Base-by-base conservation (phyloP, 305 asterid genomes). In the Fraxinus latifolia region DNA sequence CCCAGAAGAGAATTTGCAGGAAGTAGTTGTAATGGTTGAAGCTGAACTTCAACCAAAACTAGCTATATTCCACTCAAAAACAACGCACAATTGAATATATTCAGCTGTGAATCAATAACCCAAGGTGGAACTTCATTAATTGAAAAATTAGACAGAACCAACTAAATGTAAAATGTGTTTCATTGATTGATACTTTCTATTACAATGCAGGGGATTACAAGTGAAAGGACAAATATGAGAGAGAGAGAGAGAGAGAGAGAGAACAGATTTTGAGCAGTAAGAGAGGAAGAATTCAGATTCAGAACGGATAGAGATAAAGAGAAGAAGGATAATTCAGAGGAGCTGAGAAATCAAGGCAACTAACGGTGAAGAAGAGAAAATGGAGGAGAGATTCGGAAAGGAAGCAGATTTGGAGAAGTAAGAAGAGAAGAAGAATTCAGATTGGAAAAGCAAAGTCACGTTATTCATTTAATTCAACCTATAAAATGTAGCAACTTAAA, bases 1-100 rank as follows among this genome's bases (percentile, higher is more conserved):
- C 29, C 29, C 29, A 27, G 87, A 73, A 77, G 92, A 88, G 50
- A 86, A 11, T 78, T 67, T 96, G 6, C 87, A 87, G 76, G 91
- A 91, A 65, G 68, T 91, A 9, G 53, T 42, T 9, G 50, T 42
- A 42, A 42, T 42, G 50, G 50, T 42, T 42, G n/a, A 42, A 42
- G 50, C 50, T 42, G 29, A 27, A 27, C 29, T 27, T 31, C 33
- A 31, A 31, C n/a, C 50, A 42, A 42, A 42, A 42, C 50, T 42
- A 42, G n/a, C 50, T 42, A 42, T 11, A 42, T 42, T 42, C n/a
- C 50, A 42, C 50, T 42, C 47, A 42, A 42, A 42, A 42, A 11
- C 50, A 11, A 42, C 15, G 2, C 53, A 42, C n/a, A 42, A 12
- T 12, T 42, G n/a, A 42, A 42, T 42, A 42, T 42, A 42, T 11